phyloP scores from a whole-genome alignment of 2,329 filamentous ascomycete genomes.

The Microthyrium microscopicum region DNA sequence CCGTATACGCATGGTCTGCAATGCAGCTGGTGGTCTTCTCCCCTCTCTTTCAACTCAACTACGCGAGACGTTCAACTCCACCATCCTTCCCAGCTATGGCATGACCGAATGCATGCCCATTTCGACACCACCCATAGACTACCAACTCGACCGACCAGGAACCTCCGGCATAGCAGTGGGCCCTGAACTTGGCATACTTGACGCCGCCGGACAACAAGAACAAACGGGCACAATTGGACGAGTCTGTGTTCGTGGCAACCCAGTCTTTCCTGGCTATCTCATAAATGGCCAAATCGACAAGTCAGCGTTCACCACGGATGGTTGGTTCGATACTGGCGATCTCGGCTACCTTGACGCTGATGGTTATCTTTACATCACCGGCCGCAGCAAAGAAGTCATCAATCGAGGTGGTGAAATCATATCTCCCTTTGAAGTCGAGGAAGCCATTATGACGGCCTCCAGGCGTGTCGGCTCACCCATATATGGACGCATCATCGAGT shows the following conservation, averaged over 20 bases:
- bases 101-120: conserved; percentile 47
- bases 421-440: conserved; percentile 42
- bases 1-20: conserved; percentile 36
- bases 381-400: conserved; percentile 39
- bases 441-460: conserved; percentile 34
- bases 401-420: conserved; percentile 43
- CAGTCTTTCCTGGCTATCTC: conserved; percentile 35
- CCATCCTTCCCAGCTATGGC: conserved; percentile 39
- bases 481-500: conserved; percentile 30
- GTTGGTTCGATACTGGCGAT: conserved; percentile 40
- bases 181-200: conserved; percentile 34
- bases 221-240: conserved; percentile 14
- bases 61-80: conserved; percentile 33
- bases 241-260: conserved; percentile 35
- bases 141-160: conserved; percentile 33
- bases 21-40: conserved; percentile 36
- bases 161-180: conserved; percentile 37
- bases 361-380: conserved; percentile 38
- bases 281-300: conserved; percentile 27
- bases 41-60: conserved; percentile 34
- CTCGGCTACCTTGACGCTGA: conserved; percentile 35
- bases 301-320: conserved; percentile 29
- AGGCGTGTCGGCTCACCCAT: conserved; percentile 26
- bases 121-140: conserved; percentile 36
- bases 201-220: conserved; percentile 21